Evolutionary conservation across 176 grass and related monocot genomes (phyloP).

Genomic region (Cocos nucifera): DNA sequence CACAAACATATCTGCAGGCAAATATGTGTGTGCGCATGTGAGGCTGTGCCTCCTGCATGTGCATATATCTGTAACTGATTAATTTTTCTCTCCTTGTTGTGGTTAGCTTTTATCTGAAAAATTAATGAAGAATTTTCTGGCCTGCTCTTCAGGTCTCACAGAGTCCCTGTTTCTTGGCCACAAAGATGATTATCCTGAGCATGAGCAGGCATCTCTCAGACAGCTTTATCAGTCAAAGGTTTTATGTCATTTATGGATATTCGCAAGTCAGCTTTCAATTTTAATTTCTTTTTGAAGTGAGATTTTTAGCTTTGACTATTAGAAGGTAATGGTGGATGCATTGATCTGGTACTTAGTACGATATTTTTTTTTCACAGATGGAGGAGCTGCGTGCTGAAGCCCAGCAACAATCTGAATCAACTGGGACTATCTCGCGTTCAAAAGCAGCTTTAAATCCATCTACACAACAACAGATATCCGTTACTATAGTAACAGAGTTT

Average conservation of each 20-base stretch:
- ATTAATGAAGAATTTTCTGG: no score
- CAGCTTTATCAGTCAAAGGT: constrained; percentile 90
- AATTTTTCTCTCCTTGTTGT: no score
- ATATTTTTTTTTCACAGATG: constrained; percentile 51
- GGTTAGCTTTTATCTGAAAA: no score
- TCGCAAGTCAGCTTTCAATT: no score
- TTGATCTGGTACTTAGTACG: not conserved
- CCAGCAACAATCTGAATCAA: constrained; percentile 76
- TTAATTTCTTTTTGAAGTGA: no score
- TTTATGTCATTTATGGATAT: not conserved
- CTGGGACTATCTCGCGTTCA: constrained; percentile 73
- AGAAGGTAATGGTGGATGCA: no score
- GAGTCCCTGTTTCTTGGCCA: constrained; percentile 86
- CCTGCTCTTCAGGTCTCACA: constrained; percentile 52
- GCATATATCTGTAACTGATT: no score
- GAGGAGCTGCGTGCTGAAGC: constrained; percentile 74
- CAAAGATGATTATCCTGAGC: constrained; percentile 92
- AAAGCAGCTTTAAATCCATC: constrained; percentile 61
- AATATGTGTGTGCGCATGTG: no score
- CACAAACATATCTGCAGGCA: no score
- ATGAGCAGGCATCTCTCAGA: constrained; percentile 86
- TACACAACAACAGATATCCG: constrained; percentile 76
- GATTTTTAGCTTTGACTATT: no score
- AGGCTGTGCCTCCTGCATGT: no score
- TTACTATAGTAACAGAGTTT: constrained; percentile 92